Conservation (phyloP, 257 asterid species). For the Henckelia pumila region DNA sequence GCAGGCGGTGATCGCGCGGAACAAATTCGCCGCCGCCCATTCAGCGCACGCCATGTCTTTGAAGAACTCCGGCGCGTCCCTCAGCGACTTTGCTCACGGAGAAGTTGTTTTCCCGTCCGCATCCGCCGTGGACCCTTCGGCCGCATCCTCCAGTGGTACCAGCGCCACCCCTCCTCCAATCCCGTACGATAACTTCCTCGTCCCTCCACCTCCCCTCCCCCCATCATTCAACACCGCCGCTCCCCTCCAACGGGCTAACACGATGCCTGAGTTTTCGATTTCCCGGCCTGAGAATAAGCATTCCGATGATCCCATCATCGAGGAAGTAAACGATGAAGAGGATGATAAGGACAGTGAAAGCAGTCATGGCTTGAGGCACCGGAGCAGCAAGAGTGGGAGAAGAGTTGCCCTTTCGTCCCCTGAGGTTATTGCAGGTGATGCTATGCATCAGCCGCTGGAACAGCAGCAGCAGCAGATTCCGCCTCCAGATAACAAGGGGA, state of each 20-base stretch:
- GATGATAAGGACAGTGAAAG: slow-evolving; percentile 38
- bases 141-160: slow-evolving; percentile 25
- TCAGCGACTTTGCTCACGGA: slow-evolving; percentile 86
- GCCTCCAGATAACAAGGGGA: slow-evolving; percentile 38
- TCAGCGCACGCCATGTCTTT: slow-evolving; percentile 76
- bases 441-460: slow-evolving; percentile 30
- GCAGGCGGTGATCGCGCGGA: slow-evolving; percentile 72
- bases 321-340: slow-evolving; percentile 77
- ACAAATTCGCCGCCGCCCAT: slow-evolving; percentile 95
- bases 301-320: slow-evolving; percentile 62
- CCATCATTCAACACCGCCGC: slow-evolving; percentile 32
- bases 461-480: slow-evolving; percentile 39
- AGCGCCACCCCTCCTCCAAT: slow-evolving; percentile 42
- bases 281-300: slow-evolving; percentile 44
- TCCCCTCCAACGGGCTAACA: slow-evolving; percentile 77
- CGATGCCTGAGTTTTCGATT: slow-evolving; percentile 73
- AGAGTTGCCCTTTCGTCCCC: slow-evolving; percentile 39
- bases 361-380: slow-evolving; percentile 53
- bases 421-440: slow-evolving; percentile 38
- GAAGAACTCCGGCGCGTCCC: slow-evolving; percentile 92
- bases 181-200: slow-evolving; percentile 49
- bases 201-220: slow-evolving; percentile 71
- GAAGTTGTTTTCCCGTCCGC: slow-evolving; percentile 51
- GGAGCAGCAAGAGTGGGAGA: slow-evolving; percentile 47
- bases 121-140: slow-evolving; percentile 3